Base-by-base conservation (phyloP, 768 basidiomycete genomes). In the Rhodotorula sphaerocarpa region DNA sequence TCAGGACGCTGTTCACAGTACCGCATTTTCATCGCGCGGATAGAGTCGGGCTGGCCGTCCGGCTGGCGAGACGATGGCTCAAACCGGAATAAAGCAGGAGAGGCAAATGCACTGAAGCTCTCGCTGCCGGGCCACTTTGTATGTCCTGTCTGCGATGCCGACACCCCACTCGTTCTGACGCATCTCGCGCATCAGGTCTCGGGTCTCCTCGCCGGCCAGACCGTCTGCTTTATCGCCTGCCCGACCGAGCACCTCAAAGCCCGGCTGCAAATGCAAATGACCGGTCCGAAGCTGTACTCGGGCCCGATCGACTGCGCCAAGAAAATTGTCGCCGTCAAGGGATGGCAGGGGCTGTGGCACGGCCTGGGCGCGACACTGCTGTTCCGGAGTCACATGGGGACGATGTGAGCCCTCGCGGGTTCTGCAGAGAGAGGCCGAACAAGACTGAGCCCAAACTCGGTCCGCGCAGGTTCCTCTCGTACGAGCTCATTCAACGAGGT, bases 231-330 rank as follows among this genome's bases (percentile, higher is more conserved):
- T 23, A 75, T 88, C 31, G 86, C 87, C 9, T 87, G 86, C 20
- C 87, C 87, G 1, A 80, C 88, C 42, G 88, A 90, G 73, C 79
- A 84, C 57, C 76, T 90, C 63, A 90, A 90, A 81, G 83, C 63
- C 3, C 63, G 84, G 71, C 78, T 86, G 31, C 85, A 86, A 71
- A 77, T 86, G 61, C 86, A 86, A 23, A 62, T 53, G n/a, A 72
- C 77, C 78, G 48, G 65, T 5, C 59, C 61, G n/a, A 60, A 63
- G 36, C 44, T 60, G 55, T 62, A 51, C 63, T 82, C 80, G 74
- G 82, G 81, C 27, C 86, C 81, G 31, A 81, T 84, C 66, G 84
- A 85, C 73, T 85, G 83, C 70, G 80, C 81, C 4, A 78, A 81
- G 39, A 81, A 87, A 73, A 80, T 88, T 45, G 75, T 85, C 25